A percentile compares a stretch with the other conserved stretches of the same genome.
These are phyloP conservation scores for Monilinia aucupariae DNA, from an alignment of 2,329 filamentous ascomycete species.

Conservation along the genomic window DNA sequence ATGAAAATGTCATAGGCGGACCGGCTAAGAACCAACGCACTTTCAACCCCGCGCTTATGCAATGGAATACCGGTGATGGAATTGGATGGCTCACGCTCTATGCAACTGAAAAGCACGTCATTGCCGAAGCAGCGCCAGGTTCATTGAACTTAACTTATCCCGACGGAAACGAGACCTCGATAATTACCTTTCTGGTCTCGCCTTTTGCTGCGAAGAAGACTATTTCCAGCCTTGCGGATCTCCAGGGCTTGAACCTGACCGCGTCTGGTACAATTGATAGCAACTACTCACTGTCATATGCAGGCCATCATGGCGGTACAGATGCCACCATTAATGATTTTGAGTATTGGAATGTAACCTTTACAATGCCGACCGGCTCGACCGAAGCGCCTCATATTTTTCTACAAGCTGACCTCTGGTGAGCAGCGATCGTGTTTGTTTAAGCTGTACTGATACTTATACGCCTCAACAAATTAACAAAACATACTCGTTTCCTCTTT, in stretches of 20 bases:
- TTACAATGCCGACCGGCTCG: not conserved
- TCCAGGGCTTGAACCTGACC: conserved; percentile 44
- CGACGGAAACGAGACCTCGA: conserved; percentile 42
- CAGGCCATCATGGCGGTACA: not conserved
- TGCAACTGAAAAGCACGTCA: conserved; percentile 38
- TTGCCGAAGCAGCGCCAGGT: conserved; percentile 40
- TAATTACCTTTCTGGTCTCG: conserved; percentile 48
- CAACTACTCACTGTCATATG: conserved; percentile 4
- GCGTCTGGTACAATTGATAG: conserved; percentile 33
- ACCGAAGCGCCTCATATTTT: not conserved
- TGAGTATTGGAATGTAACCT: conserved; percentile 10
- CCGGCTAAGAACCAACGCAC: conserved; percentile 45
- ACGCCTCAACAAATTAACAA: not conserved
- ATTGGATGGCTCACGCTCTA: conserved; percentile 34
- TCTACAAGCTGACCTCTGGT: conserved; percentile 1
- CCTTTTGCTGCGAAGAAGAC: conserved; percentile 43
- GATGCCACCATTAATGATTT: conserved; percentile 9
- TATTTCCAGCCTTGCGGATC: conserved; percentile 43
- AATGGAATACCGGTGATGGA: conserved; percentile 46
- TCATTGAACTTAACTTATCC: conserved; percentile 50
- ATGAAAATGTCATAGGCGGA: conserved; percentile 51
- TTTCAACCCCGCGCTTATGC: conserved; percentile 56
- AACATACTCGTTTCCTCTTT: not conserved
- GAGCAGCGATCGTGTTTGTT: not conserved
- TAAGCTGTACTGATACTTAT: not conserved